phyloP scores from a whole-genome alignment of 2,329 filamentous ascomycete species.

The Hypoxylon sp. region DNA sequence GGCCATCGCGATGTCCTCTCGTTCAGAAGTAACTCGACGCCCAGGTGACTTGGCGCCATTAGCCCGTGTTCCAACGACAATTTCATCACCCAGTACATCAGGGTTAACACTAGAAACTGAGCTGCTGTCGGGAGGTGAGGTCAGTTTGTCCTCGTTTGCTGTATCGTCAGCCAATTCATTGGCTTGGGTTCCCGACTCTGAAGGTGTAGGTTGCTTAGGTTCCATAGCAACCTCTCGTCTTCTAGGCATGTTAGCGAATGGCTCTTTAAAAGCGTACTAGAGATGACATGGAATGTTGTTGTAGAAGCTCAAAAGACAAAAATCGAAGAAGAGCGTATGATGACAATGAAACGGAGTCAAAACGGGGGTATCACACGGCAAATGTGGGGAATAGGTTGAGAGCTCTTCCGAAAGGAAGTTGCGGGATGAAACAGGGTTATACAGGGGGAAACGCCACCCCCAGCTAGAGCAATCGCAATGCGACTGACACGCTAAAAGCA shows the following conservation, averaged over 20 bases:
- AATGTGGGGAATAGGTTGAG: neutral
- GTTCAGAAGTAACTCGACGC: conserved; percentile 54
- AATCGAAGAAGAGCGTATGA: neutral
- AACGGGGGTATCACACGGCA: neutral
- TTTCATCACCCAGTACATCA: conserved; percentile 66
- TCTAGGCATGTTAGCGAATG: conserved; percentile 33
- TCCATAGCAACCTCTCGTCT: conserved; percentile 45
- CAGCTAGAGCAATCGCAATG: neutral
- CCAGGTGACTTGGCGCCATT: conserved; percentile 60
- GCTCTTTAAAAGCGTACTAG: neutral
- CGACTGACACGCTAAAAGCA: neutral
- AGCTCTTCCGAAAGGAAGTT: neutral
- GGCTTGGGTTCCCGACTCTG: conserved; percentile 56
- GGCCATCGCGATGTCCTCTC: conserved; percentile 63
- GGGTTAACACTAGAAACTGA: conserved; percentile 60
- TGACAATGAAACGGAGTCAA: neutral
- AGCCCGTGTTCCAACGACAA: conserved; percentile 64
- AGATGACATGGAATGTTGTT: neutral
- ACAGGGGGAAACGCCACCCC: too few species aligned
- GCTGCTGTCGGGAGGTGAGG: conserved; percentile 61
- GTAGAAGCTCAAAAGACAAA: neutral
- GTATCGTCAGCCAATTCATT: conserved; percentile 55
- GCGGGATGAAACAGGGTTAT: neutral
- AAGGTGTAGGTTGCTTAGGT: conserved; percentile 46
- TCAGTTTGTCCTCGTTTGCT: conserved; percentile 61